Evolutionary conservation across 345 rosid genomes (phyloP).

Genomic region (Lepidium sativum): DNA sequence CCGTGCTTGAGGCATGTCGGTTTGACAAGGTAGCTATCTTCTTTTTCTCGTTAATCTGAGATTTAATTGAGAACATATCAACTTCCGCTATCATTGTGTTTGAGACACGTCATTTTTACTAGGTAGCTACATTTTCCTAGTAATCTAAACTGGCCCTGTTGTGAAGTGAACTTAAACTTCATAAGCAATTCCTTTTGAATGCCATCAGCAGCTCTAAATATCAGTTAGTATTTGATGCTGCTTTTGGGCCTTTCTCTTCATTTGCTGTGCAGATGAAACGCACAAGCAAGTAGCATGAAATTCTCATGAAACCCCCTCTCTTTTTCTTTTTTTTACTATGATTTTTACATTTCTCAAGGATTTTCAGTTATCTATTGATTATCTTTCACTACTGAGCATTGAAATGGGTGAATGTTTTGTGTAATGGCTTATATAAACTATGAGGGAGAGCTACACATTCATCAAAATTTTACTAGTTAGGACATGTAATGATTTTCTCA

Average conservation of each 20-base stretch:
- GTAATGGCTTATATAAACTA: neutral
- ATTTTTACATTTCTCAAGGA: constrained; percentile 4
- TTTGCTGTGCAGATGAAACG: neutral
- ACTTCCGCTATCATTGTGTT: neutral
- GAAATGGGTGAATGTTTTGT: neutral
- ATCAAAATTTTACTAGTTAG: neutral
- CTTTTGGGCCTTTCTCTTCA: neutral
- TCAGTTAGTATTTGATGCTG: neutral
- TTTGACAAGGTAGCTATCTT: constrained; percentile 74
- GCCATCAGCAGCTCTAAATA: neutral
- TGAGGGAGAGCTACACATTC: neutral
- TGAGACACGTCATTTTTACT: neutral
- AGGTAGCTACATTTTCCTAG: neutral
- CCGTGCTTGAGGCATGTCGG: constrained; percentile 71
- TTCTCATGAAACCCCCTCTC: neutral
- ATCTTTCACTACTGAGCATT: neutral
- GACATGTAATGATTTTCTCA: neutral
- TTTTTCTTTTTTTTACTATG: neutral
- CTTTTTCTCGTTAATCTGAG: neutral
- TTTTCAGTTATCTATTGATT: neutral
- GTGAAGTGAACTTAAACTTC: constrained; percentile 1
- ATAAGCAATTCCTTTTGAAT: neutral
- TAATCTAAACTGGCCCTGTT: neutral
- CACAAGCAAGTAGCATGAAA: neutral
- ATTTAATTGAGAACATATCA: neutral